A percentile compares a stretch with the other conserved stretches of the same genome.
phyloP scores from a whole-genome alignment of 2,329 filamentous ascomycete genomes.

The Penicillium sp. region DNA sequence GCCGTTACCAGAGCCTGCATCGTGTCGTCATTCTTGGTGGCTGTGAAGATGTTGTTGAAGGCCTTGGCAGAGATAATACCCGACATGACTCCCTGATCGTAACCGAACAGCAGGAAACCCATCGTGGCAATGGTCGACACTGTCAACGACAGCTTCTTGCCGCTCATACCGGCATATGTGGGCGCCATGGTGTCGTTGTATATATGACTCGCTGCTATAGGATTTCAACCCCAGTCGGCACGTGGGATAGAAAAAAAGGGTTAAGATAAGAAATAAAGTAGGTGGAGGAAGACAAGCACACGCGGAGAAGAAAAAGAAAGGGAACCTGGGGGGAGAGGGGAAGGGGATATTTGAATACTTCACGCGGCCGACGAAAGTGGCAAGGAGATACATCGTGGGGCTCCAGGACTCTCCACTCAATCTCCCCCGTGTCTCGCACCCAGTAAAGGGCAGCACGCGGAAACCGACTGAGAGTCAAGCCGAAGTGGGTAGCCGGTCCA shows the following conservation, averaged over 20 bases:
- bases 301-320: slow-evolving; percentile 14
- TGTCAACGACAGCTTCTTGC: slow-evolving; percentile 52
- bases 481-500: slow-evolving; percentile 7
- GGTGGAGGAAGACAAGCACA: slow-evolving; percentile 4
- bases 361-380: slow-evolving; percentile 15
- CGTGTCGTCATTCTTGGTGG: slow-evolving; percentile 36
- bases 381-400: slow-evolving; percentile 23
- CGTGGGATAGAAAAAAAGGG: slow-evolving; percentile 3
- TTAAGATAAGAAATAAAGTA: slow-evolving; percentile 1
- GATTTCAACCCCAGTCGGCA: not conserved
- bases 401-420: slow-evolving; percentile 6
- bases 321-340: slow-evolving; percentile 17
- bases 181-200: slow-evolving; percentile 46
- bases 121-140: slow-evolving; percentile 62
- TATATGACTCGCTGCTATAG: not conserved
- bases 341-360: slow-evolving; percentile 28
- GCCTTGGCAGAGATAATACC: slow-evolving; percentile 35
- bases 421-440: slow-evolving; percentile 4
- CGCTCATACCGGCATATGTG: slow-evolving; percentile 56
- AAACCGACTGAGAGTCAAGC: slow-evolving; percentile 3
- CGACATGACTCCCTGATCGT: slow-evolving; percentile 38
- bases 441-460: not conserved
- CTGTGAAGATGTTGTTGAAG: slow-evolving; percentile 34
- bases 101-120: slow-evolving; percentile 48
- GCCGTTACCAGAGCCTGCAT: slow-evolving; percentile 35